Evolutionary conservation across 2,329 filamentous ascomycete genomes (phyloP), one percentile per base, ranked within the genome.

Genomic region (Aureobasidium melanogenum): DNA sequence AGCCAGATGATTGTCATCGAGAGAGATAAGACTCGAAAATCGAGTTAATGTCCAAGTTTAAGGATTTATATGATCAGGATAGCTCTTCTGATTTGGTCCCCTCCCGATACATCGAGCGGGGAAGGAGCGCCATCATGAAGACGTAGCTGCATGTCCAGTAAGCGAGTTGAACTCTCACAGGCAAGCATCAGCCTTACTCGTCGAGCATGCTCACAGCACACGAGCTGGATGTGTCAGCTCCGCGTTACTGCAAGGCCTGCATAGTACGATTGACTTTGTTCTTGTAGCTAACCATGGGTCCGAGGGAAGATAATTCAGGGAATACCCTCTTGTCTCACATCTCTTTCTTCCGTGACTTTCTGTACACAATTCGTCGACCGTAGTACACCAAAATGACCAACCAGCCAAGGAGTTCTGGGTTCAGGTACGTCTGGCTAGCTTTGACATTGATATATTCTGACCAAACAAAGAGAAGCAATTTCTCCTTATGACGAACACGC

Each of bases 351-450:
- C 19, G 50, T 28, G 24, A 28, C 50, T 28, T 41, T 24, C n/a
- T 17, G n/a, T 22, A 36, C 30, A 26, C 30, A 24, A 1, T 24
- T 54, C 26, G 15, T 28, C 15, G 14, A 34, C 9, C 22, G n/a
- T 28, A 15, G 28, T 30, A 30, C 52, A 44, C 34, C 43, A 51
- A 22, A 19, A 60, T 60, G 57, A n/a, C 43, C 26, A 60, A 51
- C 32, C 60, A 62, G 41, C 41, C 60, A 15, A 52, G 60, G 30
- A 24, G n/a, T 12, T 62, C 60, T 39, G 60, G 60, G 2, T 62
- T 62, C 28, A 55, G 48, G 60, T 62, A 19, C 9, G 34, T 57
- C 19, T 51, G 10, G 15, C 24, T 12, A 17, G 14, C 12, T 30
- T 5, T 5, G 30, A 12, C 19, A 43, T n/a, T 15, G 2, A n/a